These are phyloP conservation scores for Populus ilicifolia DNA, from an alignment of 345 rosid species.

Conservation along the genomic window DNA sequence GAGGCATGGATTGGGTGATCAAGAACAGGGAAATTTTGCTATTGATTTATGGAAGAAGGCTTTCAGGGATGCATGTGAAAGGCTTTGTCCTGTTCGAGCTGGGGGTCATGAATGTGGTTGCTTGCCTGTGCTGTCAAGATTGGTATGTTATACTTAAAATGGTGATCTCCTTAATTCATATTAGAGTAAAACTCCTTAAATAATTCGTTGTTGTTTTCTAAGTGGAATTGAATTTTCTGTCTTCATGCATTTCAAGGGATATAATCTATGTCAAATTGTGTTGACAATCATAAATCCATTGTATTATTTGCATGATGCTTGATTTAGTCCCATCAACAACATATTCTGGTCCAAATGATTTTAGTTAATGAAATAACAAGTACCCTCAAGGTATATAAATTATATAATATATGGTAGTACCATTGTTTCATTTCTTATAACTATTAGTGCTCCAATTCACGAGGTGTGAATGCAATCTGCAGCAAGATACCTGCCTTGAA, in stretches of 20 bases:
- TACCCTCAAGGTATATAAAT: neutral
- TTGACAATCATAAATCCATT: neutral
- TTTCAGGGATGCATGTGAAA: constrained; percentile 81
- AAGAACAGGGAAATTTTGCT: constrained; percentile 62
- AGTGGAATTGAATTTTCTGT: neutral
- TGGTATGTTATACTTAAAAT: constrained; percentile 40
- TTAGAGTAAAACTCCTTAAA: neutral
- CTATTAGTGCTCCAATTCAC: no score
- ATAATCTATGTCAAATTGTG: neutral
- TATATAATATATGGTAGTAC: neutral
- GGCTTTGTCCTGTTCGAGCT: constrained; percentile 84
- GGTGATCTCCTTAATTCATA: neutral
- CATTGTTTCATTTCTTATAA: neutral
- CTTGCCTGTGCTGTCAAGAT: constrained; percentile 70
- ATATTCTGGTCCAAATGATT: neutral
- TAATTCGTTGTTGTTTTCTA: no score
- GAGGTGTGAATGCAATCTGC: neutral
- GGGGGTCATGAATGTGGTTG: constrained; percentile 88
- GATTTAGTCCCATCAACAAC: neutral
- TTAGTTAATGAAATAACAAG: neutral
- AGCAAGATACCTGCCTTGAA: neutral
- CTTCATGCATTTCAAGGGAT: neutral
- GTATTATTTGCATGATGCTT: neutral
- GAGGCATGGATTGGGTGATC: constrained; percentile 50
- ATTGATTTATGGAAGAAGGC: constrained; percentile 89